Evolutionary conservation across 371 early-diverging fungal species (phyloP), one percentile per base, ranked within the genome.

Genomic region (Saksenaea vasiformis): DNA sequence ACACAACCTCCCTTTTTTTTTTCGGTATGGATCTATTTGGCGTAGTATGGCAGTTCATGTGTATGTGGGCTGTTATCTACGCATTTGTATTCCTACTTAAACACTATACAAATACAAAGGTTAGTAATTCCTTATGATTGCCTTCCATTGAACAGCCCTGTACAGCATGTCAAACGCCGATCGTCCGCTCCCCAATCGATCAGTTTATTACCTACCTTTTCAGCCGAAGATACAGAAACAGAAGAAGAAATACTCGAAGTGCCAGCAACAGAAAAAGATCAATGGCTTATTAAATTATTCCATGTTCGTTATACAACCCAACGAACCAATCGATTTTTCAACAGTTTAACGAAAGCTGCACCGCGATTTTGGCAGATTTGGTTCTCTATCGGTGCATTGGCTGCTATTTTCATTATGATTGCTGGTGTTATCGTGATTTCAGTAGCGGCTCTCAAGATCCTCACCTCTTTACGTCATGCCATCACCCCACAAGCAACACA

Each of bases 271-370:
- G 62, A 65, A 55, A 39, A 57, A 57, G 80, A 79, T 60, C 69
- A 81, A 27, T 78, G 78, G 77, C 57, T 64, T 13, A 75, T 82
- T 53, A 74, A 79, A 35, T 69, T 80, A 14, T 88, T 86, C 55
- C 72, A 83, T 64, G 64, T 90, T 28, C 81, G 83, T n/a, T 84
- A 83, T 60, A 84, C 87, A 19, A 88, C 90, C 2, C 83, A 82
- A 27, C 70, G 68, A 8, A 73, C 83, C 53, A 90, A 87, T 57
- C 58, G 61, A 14, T 63, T 79, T 37, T 87, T 90, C 64, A 61
- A 64, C 27, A 64, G 72, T n/a, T 27, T 84, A 7, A 84, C 82
- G 1, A 61, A 69, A 11, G 47, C 67, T 4, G 64, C 81, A 3
- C 86, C 88, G 11, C 60, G 59, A 0, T 85, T 90, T 53, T 90